Percentiles rank a stretch among this genome's conserved stretches.
Evolutionary conservation across 148 eudicot species (phyloP).

Genomic region (Arctostaphylos glauca): DNA sequence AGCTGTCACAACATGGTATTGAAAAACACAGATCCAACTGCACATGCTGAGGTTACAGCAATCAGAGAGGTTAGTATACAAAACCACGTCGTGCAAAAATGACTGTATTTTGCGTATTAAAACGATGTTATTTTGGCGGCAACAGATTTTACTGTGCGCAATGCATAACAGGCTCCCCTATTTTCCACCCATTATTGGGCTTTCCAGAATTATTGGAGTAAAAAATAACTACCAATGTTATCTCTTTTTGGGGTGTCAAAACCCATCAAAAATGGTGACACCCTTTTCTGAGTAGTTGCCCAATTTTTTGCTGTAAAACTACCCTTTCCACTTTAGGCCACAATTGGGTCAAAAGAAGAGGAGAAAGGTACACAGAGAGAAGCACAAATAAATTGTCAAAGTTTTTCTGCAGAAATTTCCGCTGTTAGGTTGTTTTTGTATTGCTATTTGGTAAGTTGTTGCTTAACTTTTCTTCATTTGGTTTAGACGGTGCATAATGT

Average conservation of each 20-base stretch:
- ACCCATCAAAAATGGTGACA: neutral
- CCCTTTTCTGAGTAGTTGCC: neutral
- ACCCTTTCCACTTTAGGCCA: conserved; percentile 8
- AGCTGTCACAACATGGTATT: conserved; percentile 88
- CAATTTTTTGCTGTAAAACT: neutral
- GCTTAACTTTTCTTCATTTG: neutral
- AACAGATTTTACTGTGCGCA: too few species aligned
- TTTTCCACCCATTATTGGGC: too few species aligned
- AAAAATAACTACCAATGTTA: too few species aligned
- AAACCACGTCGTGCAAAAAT: neutral
- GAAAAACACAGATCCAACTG: conserved; percentile 73
- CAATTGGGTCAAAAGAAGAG: neutral
- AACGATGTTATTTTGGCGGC: neutral
- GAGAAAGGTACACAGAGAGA: neutral
- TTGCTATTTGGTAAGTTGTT: neutral
- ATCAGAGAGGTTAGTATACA: conserved; percentile 66
- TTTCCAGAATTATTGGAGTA: neutral
- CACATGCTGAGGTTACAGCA: conserved; percentile 92
- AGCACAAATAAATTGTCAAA: neutral
- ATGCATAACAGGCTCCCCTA: too few species aligned
- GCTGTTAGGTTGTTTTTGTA: neutral
- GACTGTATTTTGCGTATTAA: neutral
- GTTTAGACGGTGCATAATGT: neutral
- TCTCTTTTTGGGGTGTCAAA: too few species aligned
- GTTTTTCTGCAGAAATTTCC: neutral